Evolutionary conservation across 2,329 filamentous ascomycete species (phyloP).

Genomic region (Paraphaeosphaeria minitans): DNA sequence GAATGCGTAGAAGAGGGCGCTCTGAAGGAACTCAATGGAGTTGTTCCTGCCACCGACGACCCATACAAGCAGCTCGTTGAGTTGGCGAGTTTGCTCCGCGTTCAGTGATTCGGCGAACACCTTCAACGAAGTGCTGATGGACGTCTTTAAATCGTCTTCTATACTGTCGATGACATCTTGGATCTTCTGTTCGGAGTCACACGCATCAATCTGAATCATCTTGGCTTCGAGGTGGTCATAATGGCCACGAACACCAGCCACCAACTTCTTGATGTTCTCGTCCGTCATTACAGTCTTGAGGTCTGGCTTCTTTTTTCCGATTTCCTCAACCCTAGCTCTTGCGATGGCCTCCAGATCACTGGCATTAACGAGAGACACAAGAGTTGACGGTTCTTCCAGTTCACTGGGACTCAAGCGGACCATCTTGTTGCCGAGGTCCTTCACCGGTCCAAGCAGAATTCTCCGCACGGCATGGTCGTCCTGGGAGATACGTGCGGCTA

Average conservation of each 20-base stretch:
- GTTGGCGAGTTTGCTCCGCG: conserved; percentile 12
- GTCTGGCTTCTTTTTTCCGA: conserved; percentile 16
- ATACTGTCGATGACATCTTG: conserved; percentile 19
- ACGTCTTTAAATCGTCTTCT: conserved; percentile 10
- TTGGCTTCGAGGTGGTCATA: conserved; percentile 21
- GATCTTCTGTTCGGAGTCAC: conserved; percentile 22
- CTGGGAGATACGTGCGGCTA: background rate
- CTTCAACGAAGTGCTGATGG: conserved; percentile 8
- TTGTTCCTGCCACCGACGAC: conserved; percentile 11
- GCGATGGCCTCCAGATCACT: conserved; percentile 15
- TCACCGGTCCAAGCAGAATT: conserved; percentile 2
- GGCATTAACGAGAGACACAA: conserved; percentile 6
- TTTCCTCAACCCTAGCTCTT: conserved; percentile 10
- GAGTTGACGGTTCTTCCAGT: background rate
- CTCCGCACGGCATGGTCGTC: background rate
- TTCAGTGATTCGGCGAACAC: conserved; percentile 10
- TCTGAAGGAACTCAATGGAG: conserved; percentile 16
- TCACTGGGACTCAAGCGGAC: background rate
- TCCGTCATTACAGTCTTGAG: conserved; percentile 17
- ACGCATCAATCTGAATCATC: conserved; percentile 19
- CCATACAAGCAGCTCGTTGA: conserved; percentile 24
- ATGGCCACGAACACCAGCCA: conserved; percentile 17
- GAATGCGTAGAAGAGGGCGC: conserved; percentile 15
- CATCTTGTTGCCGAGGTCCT: background rate
- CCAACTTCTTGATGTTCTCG: conserved; percentile 17